A percentile compares a stretch with the other conserved stretches of the same genome.
These are phyloP conservation scores for Phalaenopsis aphrodite DNA, from an alignment of 106 monocot species.

Conservation along the genomic window DNA sequence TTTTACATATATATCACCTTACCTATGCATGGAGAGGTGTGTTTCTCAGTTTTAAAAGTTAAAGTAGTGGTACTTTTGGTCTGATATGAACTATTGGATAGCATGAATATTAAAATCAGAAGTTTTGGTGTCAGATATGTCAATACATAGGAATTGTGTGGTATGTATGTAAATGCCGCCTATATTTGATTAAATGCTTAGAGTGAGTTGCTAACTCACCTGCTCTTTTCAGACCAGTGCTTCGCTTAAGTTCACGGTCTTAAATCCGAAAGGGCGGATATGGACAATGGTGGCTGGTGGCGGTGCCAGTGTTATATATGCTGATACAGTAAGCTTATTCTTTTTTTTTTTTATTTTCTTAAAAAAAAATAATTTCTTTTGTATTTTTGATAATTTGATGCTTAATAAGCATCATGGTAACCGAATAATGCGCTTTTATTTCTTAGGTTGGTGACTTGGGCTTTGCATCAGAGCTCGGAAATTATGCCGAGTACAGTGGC, in stretches of 20 bases:
- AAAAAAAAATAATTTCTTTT: not conserved
- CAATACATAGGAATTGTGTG: too few species aligned
- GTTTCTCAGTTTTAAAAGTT: too few species aligned
- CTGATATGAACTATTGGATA: too few species aligned
- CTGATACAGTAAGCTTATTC: conserved; percentile 47
- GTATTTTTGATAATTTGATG: not conserved
- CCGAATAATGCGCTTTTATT: not conserved
- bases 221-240: conserved; percentile 45
- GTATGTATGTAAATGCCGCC: too few species aligned
- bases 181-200: not conserved
- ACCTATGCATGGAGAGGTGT: too few species aligned
- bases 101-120: too few species aligned
- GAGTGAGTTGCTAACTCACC: not conserved
- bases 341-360: not conserved
- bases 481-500: conserved; percentile 85
- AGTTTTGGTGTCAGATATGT: too few species aligned
- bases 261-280: conserved; percentile 65
- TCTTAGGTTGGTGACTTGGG: conserved; percentile 77
- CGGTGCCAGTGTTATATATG: conserved; percentile 75
- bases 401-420: not conserved
- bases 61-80: too few species aligned
- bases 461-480: conserved; percentile 77
- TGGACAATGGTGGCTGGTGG: conserved; percentile 84
- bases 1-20: too few species aligned
- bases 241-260: conserved; percentile 56